Conservation (phyloP, 441 rosid species). For the Bruguiera hainesii region DNA sequence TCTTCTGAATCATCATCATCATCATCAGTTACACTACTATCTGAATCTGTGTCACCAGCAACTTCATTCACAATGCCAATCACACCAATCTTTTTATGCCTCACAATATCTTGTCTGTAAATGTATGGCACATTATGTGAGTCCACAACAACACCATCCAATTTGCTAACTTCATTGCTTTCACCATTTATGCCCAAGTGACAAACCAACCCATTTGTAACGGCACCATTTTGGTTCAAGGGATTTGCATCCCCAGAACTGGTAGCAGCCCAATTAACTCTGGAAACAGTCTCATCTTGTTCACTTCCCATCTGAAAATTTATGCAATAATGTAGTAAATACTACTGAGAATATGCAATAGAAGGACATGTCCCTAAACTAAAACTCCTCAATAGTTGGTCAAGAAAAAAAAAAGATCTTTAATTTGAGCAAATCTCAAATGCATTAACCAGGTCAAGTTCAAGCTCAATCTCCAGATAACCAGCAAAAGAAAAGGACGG, state of each 20-base stretch:
- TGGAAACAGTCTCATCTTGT: conserved; percentile 27
- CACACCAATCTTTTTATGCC: conserved; percentile 43
- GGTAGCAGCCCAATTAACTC: conserved; percentile 33
- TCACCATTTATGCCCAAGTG: conserved; percentile 25
- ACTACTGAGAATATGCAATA: conserved; percentile 5
- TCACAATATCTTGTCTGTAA: conserved; percentile 81
- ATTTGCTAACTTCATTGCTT: conserved; percentile 24
- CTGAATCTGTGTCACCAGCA: conserved; percentile 90
- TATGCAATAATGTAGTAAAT: conserved; percentile 9
- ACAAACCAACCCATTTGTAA: conserved; percentile 23
- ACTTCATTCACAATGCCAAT: conserved; percentile 90
- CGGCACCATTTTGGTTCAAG: conserved; percentile 24
- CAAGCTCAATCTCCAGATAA: background rate
- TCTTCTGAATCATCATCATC: conserved; percentile 36
- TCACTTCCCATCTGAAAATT: conserved; percentile 60
- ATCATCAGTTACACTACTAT: conserved; percentile 59
- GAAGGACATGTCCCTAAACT: background rate
- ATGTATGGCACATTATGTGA: conserved; percentile 43
- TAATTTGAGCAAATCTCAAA: background rate
- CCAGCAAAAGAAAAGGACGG: background rate
- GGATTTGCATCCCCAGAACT: conserved; percentile 23
- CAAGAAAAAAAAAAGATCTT: background rate
- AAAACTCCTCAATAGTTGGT: background rate
- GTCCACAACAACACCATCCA: conserved; percentile 29
- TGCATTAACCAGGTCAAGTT: background rate